Evolutionary conservation across 2,329 filamentous ascomycete genomes (phyloP), one percentile per base, ranked within the genome.

Genomic region (Fusarium longipes): DNA sequence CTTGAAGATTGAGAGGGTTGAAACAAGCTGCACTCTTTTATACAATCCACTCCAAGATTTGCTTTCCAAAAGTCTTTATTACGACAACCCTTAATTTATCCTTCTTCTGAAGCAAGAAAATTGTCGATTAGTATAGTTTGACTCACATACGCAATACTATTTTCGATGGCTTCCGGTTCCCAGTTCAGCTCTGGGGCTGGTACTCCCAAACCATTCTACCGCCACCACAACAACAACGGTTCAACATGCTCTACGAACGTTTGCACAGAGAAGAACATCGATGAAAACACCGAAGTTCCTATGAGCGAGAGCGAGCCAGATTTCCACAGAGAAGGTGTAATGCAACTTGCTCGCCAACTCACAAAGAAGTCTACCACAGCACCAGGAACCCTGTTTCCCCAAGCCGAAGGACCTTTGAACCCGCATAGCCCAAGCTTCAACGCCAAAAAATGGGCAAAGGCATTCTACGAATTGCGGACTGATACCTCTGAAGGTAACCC

Each of bases 401-500:
- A 70, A 29, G 47, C 65, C 35, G 64, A 70, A 10, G 72, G 72
- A 3, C 62, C 71, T 1, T 70, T 83, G 6, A 77, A 83, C 56
- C 82, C 82, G 5, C 75, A 74, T 33, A 79, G 78, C 18, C 71
- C 75, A 25, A 64, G 75, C 6, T 83, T 83, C 68, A 79, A 78
- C 57, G 75, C 81, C 6, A 77, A 76, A 18, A 77, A 79, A 63
- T 83, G 82, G 82, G 79, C 80, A 27, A 81, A 77, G 48, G 80
- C 80, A 9, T 77, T 76, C 33, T 76, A 73, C 42, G 56, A 71
- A 4, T 48, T 70, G 2, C 53, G 75, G 6, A 73, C 62, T 6
- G 67, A 73, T 10, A 63, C 63, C 1, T 71, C 70, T 3, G 65
- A 73, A 6, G 74, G 75, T 1, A 75, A 66, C 18, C 57, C 67